Evolutionary conservation across 345 rosid genomes (phyloP).

Genomic region (Eucalyptus sp.): DNA sequence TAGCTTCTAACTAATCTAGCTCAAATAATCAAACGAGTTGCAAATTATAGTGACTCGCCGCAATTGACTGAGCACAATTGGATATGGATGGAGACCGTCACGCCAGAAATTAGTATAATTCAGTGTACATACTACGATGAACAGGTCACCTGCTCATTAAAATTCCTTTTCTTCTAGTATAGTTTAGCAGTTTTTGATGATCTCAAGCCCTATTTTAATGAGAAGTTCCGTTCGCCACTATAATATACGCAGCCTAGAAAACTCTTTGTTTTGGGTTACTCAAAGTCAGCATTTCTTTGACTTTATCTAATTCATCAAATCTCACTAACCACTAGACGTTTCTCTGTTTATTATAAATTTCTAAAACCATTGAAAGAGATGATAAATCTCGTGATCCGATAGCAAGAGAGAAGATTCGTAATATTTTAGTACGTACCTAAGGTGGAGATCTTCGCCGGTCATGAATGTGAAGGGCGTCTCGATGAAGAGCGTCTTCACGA

Average conservation of each 20-base stretch:
- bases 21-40: neutral
- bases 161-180: neutral
- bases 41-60: neutral
- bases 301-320: neutral
- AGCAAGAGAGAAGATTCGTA: neutral
- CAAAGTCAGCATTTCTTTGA: neutral
- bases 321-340: neutral
- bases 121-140: neutral
- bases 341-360: neutral
- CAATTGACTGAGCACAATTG: neutral
- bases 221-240: neutral
- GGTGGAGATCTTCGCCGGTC: slow-evolving; percentile 98
- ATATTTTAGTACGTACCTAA: slow-evolving; percentile 36
- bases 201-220: neutral
- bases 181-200: neutral
- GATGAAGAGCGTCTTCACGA: slow-evolving; percentile 76
- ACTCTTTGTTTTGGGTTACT: neutral
- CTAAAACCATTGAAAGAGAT: neutral
- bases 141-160: neutral
- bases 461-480: slow-evolving; percentile 86
- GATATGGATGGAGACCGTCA: neutral
- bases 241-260: neutral
- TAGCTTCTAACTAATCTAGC: neutral
- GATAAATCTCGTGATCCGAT: neutral
- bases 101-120: neutral